Evolutionary conservation across 768 basidiomycete genomes (phyloP), one percentile per base, ranked within the genome.

Genomic region (Wakefieldia striispora): DNA sequence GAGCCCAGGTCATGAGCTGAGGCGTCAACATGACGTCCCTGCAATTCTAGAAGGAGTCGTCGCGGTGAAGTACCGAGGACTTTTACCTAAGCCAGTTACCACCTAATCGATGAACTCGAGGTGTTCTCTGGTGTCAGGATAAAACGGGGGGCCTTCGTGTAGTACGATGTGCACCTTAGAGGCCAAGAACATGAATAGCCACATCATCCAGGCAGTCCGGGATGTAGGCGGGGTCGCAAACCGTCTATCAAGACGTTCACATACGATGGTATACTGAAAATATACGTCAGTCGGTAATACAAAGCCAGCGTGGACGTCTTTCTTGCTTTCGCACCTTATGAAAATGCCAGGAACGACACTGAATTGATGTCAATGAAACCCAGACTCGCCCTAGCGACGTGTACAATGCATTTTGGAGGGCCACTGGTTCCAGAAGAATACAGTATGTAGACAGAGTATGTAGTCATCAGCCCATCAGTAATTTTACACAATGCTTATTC

Each of bases 401-500:
- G 90, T 2, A 91, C 82, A 43, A 91, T 91, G 49, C 88, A 90
- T 67, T 92, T 91, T 1, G 88, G 89, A 41, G 85, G 82, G 19
- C 92, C 91, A 3, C 87, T 89, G 0, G 92, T 94, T 14, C 92
- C 92, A 13, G 88, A 91, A 34, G 86, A 90, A 65, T 91, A 94
- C 13, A 93, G 61, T 50, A 95, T 90, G 68, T 81, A 92, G 14
- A 90, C 68, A 2, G 91, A 91, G 31, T 91, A 87, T n/a, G n/a
- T n/a, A n/a, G n/a, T n/a, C n/a, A n/a, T n/a, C n/a, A n/a, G n/a
- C n/a, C n/a, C n/a, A n/a, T n/a, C n/a, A n/a, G n/a, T n/a, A n/a
- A n/a, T n/a, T n/a, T n/a, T n/a, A n/a, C n/a, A n/a, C n/a, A n/a
- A n/a, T n/a, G n/a, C n/a, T n/a, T n/a, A n/a, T n/a, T n/a, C n/a